Evolutionary conservation across 2,329 filamentous ascomycete genomes (phyloP).

Genomic region (Sclerotinia spermophila): DNA sequence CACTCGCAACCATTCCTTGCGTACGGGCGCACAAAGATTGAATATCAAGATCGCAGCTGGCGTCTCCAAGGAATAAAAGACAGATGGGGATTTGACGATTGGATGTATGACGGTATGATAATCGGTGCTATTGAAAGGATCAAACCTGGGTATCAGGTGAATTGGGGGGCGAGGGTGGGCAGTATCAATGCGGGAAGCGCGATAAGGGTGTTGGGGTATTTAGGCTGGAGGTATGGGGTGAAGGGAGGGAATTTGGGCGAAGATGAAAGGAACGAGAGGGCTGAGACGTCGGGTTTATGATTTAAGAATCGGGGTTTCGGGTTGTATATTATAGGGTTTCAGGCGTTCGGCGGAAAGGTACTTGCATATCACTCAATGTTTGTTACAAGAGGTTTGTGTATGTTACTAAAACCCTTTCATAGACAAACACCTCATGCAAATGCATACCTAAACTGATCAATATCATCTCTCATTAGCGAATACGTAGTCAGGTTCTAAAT

Average conservation of each 20-base stretch:
- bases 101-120: slow-evolving; percentile 46
- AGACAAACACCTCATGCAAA: neutral
- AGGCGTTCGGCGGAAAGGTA: neutral
- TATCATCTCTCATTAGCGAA: neutral
- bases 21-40: slow-evolving; percentile 54
- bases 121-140: slow-evolving; percentile 29
- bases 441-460: neutral
- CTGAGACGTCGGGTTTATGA: neutral
- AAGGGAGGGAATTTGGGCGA: slow-evolving; percentile 40
- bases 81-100: slow-evolving; percentile 57
- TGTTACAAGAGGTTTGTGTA: neutral
- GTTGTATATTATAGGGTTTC: neutral
- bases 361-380: neutral
- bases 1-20: slow-evolving; percentile 48
- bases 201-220: slow-evolving; percentile 47
- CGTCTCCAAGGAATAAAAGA: slow-evolving; percentile 54
- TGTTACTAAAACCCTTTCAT: neutral
- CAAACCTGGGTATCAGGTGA: slow-evolving; percentile 33
- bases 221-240: slow-evolving; percentile 49
- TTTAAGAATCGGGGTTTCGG: neutral
- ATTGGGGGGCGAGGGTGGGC: slow-evolving; percentile 44
- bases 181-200: slow-evolving; percentile 48
- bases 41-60: slow-evolving; percentile 64
- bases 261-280: slow-evolving; percentile 6
- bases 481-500: slow-evolving; percentile 8